Evolutionary conservation across 2,329 filamentous ascomycete species (phyloP).

Genomic region (Zymoseptoria ardabiliae): DNA sequence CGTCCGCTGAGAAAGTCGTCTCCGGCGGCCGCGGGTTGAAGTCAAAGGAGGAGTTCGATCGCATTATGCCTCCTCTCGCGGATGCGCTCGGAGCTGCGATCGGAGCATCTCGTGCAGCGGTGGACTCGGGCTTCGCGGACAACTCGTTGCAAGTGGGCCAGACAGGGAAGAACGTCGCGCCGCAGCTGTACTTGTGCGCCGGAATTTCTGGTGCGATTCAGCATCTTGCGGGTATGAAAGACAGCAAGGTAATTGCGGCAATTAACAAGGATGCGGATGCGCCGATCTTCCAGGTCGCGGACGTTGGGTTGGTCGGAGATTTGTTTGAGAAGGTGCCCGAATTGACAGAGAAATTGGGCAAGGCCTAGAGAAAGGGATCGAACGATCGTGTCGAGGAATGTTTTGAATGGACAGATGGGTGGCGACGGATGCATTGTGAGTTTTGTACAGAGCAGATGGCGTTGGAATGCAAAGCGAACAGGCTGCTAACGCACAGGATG

Average conservation of each 20-base stretch:
- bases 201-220: conserved; percentile 97
- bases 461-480: not conserved
- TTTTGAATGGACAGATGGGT: not conserved
- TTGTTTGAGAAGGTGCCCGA: conserved; percentile 93
- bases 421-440: not conserved
- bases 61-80: conserved; percentile 81
- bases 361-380: conserved; percentile 4
- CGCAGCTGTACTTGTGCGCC: conserved; percentile 88
- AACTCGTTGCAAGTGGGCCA: conserved; percentile 98
- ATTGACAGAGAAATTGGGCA: conserved; percentile 88
- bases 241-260: conserved; percentile 97
- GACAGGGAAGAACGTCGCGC: conserved; percentile 97
- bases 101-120: conserved; percentile 86
- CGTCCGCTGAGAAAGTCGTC: conserved; percentile 81
- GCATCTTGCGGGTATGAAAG: conserved; percentile 98
- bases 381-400: not conserved
- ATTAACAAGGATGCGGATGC: conserved; percentile 98
- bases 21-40: conserved; percentile 92
- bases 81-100: conserved; percentile 93
- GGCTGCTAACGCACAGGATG: not conserved
- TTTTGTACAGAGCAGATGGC: not conserved
- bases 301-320: conserved; percentile 91
- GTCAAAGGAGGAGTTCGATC: conserved; percentile 96
- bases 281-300: conserved; percentile 96
- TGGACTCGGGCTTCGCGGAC: conserved; percentile 95